Evolutionary conservation across 805 yeast species (phyloP).

Genomic region (Spathaspora sp.): DNA sequence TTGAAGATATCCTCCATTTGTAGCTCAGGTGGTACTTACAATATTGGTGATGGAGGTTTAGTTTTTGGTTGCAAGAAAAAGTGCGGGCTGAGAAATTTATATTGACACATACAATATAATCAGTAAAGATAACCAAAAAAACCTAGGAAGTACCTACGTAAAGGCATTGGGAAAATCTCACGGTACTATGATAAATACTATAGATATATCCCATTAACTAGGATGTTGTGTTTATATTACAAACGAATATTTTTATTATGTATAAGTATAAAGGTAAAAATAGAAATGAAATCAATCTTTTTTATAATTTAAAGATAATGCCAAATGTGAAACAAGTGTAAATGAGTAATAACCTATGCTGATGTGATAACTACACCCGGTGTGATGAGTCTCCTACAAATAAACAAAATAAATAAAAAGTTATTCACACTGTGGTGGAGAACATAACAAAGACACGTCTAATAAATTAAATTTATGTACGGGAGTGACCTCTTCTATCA

Average conservation of each 20-base stretch:
- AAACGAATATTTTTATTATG: neutral
- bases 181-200: neutral
- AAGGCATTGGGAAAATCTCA: too few relatives aligned
- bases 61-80: slow-evolving; percentile 1
- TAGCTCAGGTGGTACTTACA: neutral
- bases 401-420: neutral
- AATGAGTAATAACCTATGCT: neutral
- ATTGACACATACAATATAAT: too few relatives aligned
- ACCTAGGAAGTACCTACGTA: too few relatives aligned
- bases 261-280: neutral
- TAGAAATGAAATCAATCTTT: neutral
- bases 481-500: neutral
- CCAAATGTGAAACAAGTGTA: neutral
- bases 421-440: neutral
- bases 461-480: neutral
- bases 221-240: too few relatives aligned
- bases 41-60: neutral
- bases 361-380: neutral
- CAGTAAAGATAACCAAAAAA: too few relatives aligned
- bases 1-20: slow-evolving; percentile 10
- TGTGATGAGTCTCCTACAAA: neutral
- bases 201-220: neutral
- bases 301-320: neutral
- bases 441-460: neutral
- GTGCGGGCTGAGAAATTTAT: neutral